phyloP scores from a whole-genome alignment of 1,284 basidiomycete species.

The Boletellus sp. region DNA sequence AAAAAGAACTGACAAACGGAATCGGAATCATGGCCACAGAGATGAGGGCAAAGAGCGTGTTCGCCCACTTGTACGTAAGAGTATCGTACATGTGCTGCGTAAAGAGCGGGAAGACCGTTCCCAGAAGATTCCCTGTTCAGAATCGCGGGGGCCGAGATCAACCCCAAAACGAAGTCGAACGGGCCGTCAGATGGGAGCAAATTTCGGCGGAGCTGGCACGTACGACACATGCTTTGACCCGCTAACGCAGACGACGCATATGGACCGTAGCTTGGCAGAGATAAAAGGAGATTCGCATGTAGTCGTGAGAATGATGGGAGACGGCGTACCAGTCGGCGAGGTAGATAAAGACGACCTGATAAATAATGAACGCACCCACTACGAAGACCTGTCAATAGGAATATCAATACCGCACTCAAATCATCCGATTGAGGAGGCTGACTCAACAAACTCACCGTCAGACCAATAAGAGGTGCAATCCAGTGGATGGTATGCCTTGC shows the following conservation, averaged over 20 bases:
- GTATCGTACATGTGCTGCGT: slow-evolving; percentile 57
- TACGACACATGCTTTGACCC: slow-evolving; percentile 70
- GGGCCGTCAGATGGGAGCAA: slow-evolving; percentile 4
- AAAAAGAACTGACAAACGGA: slow-evolving; percentile 52
- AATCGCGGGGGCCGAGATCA: background rate
- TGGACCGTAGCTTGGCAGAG: slow-evolving; percentile 52
- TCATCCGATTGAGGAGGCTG: background rate
- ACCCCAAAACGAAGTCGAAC: slow-evolving; percentile 14
- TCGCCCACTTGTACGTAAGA: slow-evolving; percentile 68
- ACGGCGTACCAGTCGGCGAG: slow-evolving; percentile 64
- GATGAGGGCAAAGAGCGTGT: slow-evolving; percentile 63
- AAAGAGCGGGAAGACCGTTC: slow-evolving; percentile 62
- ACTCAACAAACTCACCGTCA: slow-evolving; percentile 34
- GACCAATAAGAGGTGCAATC: slow-evolving; percentile 44
- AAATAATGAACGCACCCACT: slow-evolving; percentile 57
- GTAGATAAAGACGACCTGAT: slow-evolving; percentile 66
- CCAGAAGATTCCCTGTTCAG: slow-evolving; percentile 52
- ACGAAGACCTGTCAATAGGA: slow-evolving; percentile 43
- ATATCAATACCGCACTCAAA: background rate
- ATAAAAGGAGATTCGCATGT: background rate
- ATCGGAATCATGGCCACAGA: slow-evolving; percentile 62
- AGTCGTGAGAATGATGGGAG: background rate
- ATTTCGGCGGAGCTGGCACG: slow-evolving; percentile 20
- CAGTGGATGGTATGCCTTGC: slow-evolving; percentile 31
- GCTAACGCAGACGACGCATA: slow-evolving; percentile 78